Evolutionary conservation across 176 grass and related monocot species (phyloP).

Genomic region (Dendrocalamus sinicus): DNA sequence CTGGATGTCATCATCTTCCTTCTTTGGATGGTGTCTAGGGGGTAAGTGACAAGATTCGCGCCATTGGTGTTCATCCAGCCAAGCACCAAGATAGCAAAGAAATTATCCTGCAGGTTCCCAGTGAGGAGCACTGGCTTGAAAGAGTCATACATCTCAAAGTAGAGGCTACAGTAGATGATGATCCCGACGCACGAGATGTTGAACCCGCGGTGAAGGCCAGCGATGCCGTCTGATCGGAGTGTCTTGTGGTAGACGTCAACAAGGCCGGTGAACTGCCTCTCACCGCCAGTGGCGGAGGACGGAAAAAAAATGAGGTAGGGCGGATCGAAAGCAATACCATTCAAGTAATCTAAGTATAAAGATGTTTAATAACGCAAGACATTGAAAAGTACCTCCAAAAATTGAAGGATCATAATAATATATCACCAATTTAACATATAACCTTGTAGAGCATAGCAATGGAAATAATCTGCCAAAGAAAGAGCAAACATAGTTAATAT

Average conservation of each 20-base stretch:
- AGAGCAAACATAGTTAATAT: no score
- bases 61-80: conserved; percentile 43
- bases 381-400: no score
- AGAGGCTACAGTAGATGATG: conserved; percentile 68
- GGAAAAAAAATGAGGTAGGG: no score
- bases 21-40: conserved; percentile 40
- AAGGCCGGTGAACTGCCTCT: conserved; percentile 67
- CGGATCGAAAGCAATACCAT: no score
- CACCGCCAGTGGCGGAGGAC: no score
- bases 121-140: conserved; percentile 68
- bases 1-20: conserved; percentile 49
- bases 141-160: conserved; percentile 79
- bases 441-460: no score
- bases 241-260: conserved; percentile 78
- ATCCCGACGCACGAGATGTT: conserved; percentile 65
- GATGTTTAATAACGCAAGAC: no score
- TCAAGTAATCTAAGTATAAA: no score
- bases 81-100: conserved; percentile 37
- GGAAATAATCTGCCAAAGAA: no score
- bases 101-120: conserved; percentile 40
- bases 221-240: conserved; percentile 55
- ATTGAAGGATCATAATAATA: no score
- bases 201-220: conserved; percentile 69
- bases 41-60: conserved; percentile 8
- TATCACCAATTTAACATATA: no score